A percentile compares a stretch with the other conserved stretches of the same genome.
Conservation (phyloP, 2,329 filamentous ascomycete genomes). For the Xylaria sp. region DNA sequence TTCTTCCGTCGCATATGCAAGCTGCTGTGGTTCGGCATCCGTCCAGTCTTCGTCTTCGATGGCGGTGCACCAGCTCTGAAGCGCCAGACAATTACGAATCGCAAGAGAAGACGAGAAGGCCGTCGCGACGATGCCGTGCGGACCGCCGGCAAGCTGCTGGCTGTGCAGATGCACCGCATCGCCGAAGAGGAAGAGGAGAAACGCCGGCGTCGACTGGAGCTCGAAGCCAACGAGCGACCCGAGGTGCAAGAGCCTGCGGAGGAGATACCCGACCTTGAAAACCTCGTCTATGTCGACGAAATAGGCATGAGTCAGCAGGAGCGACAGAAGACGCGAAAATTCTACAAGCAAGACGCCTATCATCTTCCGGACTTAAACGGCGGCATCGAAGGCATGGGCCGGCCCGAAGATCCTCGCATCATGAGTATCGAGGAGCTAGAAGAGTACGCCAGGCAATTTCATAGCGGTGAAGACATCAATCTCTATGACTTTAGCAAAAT, state of each 20-base stretch:
- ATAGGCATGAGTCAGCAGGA: slow-evolving; percentile 82
- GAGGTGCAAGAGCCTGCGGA: slow-evolving; percentile 69
- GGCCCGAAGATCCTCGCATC: slow-evolving; percentile 90
- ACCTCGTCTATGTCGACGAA: slow-evolving; percentile 93
- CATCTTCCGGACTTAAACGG: slow-evolving; percentile 89
- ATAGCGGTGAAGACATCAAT: slow-evolving; percentile 89
- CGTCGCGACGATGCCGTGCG: slow-evolving; percentile 90
- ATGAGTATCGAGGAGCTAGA: slow-evolving; percentile 97
- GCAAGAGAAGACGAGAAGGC: slow-evolving; percentile 85
- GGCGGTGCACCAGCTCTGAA: slow-evolving; percentile 93
- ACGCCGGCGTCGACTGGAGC: slow-evolving; percentile 62
- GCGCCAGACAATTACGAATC: slow-evolving; percentile 83
- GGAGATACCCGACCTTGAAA: slow-evolving; percentile 71
- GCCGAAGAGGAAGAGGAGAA: slow-evolving; percentile 86
- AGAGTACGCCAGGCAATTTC: slow-evolving; percentile 91
- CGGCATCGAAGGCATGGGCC: slow-evolving; percentile 85
- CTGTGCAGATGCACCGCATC: slow-evolving; percentile 90
- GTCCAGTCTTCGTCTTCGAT: slow-evolving; percentile 97
- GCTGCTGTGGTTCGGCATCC: slow-evolving; percentile 94
- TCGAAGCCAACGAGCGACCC: slow-evolving; percentile 54
- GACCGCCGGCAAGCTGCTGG: slow-evolving; percentile 90
- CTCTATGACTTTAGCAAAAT: slow-evolving; percentile 98
- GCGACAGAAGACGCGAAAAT: slow-evolving; percentile 77
- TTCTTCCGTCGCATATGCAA: slow-evolving; percentile 99
- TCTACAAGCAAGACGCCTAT: slow-evolving; percentile 93